Evolutionary conservation across 345 rosid genomes (phyloP), one percentile per base, ranked within the genome.

Genomic region (Litchi chinensis): DNA sequence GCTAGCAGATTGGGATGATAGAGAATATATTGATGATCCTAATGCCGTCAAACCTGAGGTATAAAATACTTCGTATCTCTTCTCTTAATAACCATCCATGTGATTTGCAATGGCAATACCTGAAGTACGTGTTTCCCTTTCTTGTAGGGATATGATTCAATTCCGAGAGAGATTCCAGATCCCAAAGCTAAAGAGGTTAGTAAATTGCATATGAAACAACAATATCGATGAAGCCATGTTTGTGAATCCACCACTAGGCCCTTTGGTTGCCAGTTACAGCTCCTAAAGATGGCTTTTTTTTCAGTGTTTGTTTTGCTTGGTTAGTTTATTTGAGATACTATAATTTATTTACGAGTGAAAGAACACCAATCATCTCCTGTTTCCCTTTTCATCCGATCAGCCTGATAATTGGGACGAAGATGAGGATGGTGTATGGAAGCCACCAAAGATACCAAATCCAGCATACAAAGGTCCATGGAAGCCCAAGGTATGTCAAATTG

Each of bases 361-460:
- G 0, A 10, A 57, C 10, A 39, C 21, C 39, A n/a, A 21, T 48
- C 1, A n/a, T 28, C 63, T 75, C 10, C 18, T 22, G 15, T 62
- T 18, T 63, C 62, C 28, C 15, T 77, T 63, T 57, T 46, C 52
- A 68, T 40, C 5, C 72, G 8, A 16, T 18, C 70, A 86, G 89
- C 89, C 89, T 32, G 87, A 84, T 44, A 82, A 65, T 73, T 86
- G 89, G 89, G 89, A 86, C 65, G 89, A 84, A 43, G 89, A 84
- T 2, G 89, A 82, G 73, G 82, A 84, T 84, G 89, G 89, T 46
- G 50, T 86, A 63, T 86, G 89, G 89, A 86, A 40, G 59, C 74
- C 84, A 37, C 84, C 89, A 65, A 86, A 48, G 84, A 71, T 84
- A 41, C 89, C 87, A 16, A 86, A 86, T 78, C 89, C 89, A 46